A percentile compares a stretch with the other conserved stretches of the same genome.
Conservation (phyloP, 148 eudicot genomes). For the Cornus suecica region DNA sequence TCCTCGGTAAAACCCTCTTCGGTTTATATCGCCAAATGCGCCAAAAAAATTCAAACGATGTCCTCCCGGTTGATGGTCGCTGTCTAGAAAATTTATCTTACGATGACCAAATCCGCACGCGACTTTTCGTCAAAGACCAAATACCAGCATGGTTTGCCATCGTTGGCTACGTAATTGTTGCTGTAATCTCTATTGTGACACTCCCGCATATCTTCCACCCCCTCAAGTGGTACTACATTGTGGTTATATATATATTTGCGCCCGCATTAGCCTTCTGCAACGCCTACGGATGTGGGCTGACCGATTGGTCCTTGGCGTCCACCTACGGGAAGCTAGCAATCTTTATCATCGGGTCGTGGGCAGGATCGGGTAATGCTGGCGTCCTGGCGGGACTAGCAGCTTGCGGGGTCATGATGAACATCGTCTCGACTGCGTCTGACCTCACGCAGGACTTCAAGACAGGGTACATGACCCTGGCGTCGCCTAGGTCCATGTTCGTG, state of each 20-base stretch:
- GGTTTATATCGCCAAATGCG: conserved; percentile 32
- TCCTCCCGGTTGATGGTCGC: conserved; percentile 28
- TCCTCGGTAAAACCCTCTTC: conserved; percentile 29
- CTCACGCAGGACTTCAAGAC: conserved; percentile 62
- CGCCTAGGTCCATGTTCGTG: conserved; percentile 67
- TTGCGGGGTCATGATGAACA: conserved; percentile 62
- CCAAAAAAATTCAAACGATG: conserved; percentile 12
- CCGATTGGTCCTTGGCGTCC: conserved; percentile 57
- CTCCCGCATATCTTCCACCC: conserved; percentile 51
- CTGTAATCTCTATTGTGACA: conserved; percentile 27
- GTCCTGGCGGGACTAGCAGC: conserved; percentile 61
- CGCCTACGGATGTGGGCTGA: conserved; percentile 57
- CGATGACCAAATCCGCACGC: conserved; percentile 46
- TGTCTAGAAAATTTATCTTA: conserved; percentile 17
- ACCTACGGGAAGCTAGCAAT: conserved; percentile 55
- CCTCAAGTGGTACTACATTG: conserved; percentile 51
- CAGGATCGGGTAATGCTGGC: conserved; percentile 42
- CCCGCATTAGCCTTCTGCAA: conserved; percentile 54
- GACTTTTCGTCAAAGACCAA: conserved; percentile 42
- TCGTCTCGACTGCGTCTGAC: conserved; percentile 53
- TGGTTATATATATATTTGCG: conserved; percentile 44
- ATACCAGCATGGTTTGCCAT: conserved; percentile 49
- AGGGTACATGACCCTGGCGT: conserved; percentile 55
- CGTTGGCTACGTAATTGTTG: conserved; percentile 34
- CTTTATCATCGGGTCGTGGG: conserved; percentile 55